phyloP scores from a whole-genome alignment of 2,329 filamentous ascomycete species.

The Pseudofabraea citricarpa region DNA sequence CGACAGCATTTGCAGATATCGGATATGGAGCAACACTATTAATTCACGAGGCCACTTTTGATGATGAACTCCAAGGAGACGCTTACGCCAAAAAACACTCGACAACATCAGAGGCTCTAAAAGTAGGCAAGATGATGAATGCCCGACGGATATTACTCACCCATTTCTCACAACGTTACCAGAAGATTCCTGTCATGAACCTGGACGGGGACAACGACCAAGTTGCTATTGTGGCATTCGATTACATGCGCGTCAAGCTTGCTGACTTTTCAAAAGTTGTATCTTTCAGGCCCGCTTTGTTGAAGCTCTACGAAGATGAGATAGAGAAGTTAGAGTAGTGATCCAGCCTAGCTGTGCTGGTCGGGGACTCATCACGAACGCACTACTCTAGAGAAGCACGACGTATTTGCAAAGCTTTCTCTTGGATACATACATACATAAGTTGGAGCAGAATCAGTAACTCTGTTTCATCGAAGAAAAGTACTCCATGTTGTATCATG shows the following conservation, averaged over 20 bases:
- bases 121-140: constrained; percentile 70
- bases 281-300: constrained; percentile 55
- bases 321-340: neutral
- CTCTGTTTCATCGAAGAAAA: too few species aligned
- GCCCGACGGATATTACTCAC: constrained; percentile 80
- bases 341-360: too few species aligned
- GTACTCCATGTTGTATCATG: neutral
- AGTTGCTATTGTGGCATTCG: constrained; percentile 70
- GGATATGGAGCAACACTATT: constrained; percentile 75
- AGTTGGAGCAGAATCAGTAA: too few species aligned
- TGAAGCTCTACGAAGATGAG: constrained; percentile 45
- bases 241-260: constrained; percentile 71
- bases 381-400: neutral
- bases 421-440: too few species aligned
- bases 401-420: neutral
- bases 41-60: constrained; percentile 94
- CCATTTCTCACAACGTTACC: constrained; percentile 93
- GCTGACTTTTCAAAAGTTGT: constrained; percentile 66
- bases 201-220: constrained; percentile 41
- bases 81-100: constrained; percentile 85
- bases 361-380: too few species aligned
- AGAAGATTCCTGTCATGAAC: constrained; percentile 33
- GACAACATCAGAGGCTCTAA: constrained; percentile 81
- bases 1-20: constrained; percentile 60
- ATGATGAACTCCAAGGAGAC: constrained; percentile 74